Conservation (phyloP, 140 eudicot genomes). For the Oenanthe javanica region DNA sequence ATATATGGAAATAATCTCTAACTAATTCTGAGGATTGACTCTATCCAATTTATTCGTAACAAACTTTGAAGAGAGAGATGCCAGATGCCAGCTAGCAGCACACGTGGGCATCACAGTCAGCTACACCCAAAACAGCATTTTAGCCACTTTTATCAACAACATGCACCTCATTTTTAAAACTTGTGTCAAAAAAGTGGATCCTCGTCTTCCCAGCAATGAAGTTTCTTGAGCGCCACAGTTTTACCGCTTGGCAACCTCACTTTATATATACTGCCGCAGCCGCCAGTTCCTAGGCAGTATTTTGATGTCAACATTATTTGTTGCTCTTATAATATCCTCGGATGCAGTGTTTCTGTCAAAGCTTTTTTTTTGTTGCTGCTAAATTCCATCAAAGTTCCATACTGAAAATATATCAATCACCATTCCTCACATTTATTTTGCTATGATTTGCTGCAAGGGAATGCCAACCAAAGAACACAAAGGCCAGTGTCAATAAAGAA, state of each 20-base stretch:
- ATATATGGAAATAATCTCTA: too few species aligned
- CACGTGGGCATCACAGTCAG: too few species aligned
- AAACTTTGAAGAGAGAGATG: too few species aligned
- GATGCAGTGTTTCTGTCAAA: background rate
- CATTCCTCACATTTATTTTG: background rate
- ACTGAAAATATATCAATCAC: background rate
- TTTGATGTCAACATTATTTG: background rate
- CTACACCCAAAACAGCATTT: too few species aligned
- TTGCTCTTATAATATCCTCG: slow-evolving; percentile 13
- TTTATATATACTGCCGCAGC: slow-evolving; percentile 13
- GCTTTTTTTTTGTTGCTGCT: too few species aligned
- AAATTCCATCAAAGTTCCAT: slow-evolving; percentile 4
- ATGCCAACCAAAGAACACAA: background rate
- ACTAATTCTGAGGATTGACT: too few species aligned
- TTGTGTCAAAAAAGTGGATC: slow-evolving; percentile 10
- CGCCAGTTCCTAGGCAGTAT: background rate
- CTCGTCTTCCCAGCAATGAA: slow-evolving; percentile 17
- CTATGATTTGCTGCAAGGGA: background rate
- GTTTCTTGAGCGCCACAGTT: slow-evolving; percentile 8
- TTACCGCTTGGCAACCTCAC: slow-evolving; percentile 18
- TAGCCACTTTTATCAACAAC: background rate
- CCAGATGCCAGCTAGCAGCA: too few species aligned
- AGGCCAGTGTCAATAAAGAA: background rate
- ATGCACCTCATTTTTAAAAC: slow-evolving; percentile 10
- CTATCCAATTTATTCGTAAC: too few species aligned